phyloP scores from a whole-genome alignment of 176 grass and related monocot species.

The Saccharum officinarum region DNA sequence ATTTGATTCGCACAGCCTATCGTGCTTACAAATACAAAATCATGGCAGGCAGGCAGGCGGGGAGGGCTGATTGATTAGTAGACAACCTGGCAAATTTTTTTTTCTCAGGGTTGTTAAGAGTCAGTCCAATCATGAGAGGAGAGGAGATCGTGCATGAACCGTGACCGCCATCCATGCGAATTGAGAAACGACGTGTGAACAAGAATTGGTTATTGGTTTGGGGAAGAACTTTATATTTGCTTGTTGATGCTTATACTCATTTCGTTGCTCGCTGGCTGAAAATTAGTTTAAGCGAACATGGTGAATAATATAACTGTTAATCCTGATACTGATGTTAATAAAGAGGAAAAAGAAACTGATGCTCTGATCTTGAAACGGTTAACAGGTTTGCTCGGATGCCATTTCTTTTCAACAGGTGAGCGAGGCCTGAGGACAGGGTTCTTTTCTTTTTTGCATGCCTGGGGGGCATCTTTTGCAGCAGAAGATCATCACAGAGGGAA shows the following conservation, averaged over 20 bases:
- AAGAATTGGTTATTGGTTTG: neutral
- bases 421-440: too few relatives aligned
- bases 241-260: too few relatives aligned
- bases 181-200: neutral
- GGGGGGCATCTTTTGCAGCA: neutral
- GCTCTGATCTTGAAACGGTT: neutral
- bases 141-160: neutral
- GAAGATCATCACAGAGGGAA: neutral
- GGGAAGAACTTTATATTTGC: neutral
- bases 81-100: neutral
- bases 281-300: too few relatives aligned
- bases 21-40: neutral
- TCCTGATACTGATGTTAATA: neutral
- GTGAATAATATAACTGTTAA: neutral
- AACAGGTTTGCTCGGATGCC: constrained; percentile 16
- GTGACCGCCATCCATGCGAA: neutral
- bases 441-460: neutral
- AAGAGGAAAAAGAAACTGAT: neutral
- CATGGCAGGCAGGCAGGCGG: neutral
- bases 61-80: neutral
- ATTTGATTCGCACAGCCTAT: constrained; percentile 5
- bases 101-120: neutral
- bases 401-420: neutral
- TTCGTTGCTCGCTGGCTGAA: too few relatives aligned
- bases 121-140: neutral